These are phyloP conservation scores for Musa schizocarpa DNA, from an alignment of 176 grass and related monocot species.

Conservation along the genomic window DNA sequence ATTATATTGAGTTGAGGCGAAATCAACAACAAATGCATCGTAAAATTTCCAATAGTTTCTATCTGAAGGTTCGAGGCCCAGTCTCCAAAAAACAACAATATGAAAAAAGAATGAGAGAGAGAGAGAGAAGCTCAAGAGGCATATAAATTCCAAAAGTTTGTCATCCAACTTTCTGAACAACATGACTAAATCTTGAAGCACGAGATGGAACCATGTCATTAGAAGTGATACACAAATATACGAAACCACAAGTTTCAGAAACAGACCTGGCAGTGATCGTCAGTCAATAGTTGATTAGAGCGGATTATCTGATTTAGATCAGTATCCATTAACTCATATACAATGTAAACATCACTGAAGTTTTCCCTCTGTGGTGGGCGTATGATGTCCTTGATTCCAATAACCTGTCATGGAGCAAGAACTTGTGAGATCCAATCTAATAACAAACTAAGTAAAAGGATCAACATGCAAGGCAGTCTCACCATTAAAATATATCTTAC, in stretches of 20 bases:
- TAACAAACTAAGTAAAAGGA: no score
- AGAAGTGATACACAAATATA: neutral
- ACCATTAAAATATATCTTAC: no score
- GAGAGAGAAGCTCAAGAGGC: no score
- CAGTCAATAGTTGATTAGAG: slow-evolving; percentile 71
- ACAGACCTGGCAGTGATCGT: slow-evolving; percentile 92
- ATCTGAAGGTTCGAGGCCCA: no score
- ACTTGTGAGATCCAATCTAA: slow-evolving; percentile 12
- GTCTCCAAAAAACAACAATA: no score
- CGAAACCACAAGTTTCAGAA: slow-evolving; percentile 11
- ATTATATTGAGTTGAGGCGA: neutral
- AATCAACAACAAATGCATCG: neutral
- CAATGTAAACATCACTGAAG: slow-evolving; percentile 91
- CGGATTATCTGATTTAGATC: slow-evolving; percentile 95
- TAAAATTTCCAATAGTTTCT: neutral
- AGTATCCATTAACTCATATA: slow-evolving; percentile 89
- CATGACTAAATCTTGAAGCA: neutral
- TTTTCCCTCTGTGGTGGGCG: slow-evolving; percentile 65
- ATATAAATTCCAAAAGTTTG: no score
- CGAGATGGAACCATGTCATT: slow-evolving; percentile 6
- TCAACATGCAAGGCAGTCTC: no score
- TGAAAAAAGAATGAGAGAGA: no score
- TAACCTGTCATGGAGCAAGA: slow-evolving; percentile 36
- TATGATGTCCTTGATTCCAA: slow-evolving; percentile 77
- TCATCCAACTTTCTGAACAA: neutral